Evolutionary conservation across 805 yeast species (phyloP).

Genomic region (Kluyveromyces wickerhamii): DNA sequence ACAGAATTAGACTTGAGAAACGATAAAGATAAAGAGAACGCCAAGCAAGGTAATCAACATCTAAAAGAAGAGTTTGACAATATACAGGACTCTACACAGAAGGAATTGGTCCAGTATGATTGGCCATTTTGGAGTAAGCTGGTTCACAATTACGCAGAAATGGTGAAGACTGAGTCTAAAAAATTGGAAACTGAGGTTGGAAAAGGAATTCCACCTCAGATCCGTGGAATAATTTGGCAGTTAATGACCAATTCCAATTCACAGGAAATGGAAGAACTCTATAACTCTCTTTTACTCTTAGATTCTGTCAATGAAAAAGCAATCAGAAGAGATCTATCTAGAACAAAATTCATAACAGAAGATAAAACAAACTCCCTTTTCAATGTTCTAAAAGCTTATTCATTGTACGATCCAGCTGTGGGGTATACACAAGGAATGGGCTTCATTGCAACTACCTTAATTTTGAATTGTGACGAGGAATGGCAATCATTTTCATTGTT

Average conservation of each 20-base stretch:
- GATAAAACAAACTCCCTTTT: constrained; percentile 58
- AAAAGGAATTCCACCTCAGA: constrained; percentile 74
- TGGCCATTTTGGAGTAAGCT: constrained; percentile 88
- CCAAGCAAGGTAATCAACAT: constrained; percentile 37
- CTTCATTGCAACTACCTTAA: constrained; percentile 76
- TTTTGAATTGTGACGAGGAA: constrained; percentile 60
- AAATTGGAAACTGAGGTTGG: constrained; percentile 54
- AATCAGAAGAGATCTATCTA: constrained; percentile 71
- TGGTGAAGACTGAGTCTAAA: constrained; percentile 55
- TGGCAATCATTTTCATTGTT: constrained; percentile 79
- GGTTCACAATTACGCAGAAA: constrained; percentile 64
- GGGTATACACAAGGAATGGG: constrained; percentile 99
- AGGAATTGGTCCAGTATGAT: constrained; percentile 39
- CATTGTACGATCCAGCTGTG: constrained; percentile 81
- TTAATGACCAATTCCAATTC: constrained; percentile 73
- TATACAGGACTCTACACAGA: constrained; percentile 14
- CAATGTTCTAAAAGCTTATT: constrained; percentile 74
- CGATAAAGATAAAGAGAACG: constrained; percentile 43
- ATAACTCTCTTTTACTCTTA: constrained; percentile 38
- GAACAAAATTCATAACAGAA: constrained; percentile 72
- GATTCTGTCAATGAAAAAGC: constrained; percentile 62
- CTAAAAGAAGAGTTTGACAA: constrained; percentile 28
- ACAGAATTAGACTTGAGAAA: constrained; percentile 44
- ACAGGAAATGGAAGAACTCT: constrained; percentile 32
- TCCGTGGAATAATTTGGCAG: constrained; percentile 92